Base-by-base conservation (phyloP, 495 filamentous ascomycete species). In the Geopyxis carbonaria region DNA sequence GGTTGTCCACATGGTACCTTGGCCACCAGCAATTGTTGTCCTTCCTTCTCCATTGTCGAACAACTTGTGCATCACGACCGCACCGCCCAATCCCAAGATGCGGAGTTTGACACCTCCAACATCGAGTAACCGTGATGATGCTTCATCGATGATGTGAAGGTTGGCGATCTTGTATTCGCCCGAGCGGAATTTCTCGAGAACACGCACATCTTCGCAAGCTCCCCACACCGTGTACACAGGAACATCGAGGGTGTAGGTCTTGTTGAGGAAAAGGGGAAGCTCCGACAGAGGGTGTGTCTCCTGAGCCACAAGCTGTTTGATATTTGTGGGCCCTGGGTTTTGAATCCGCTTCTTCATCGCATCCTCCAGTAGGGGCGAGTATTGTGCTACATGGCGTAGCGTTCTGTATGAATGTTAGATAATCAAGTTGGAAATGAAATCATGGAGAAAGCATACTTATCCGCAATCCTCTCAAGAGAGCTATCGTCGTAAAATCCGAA, bases 1-100 rank as follows among this genome's bases (percentile, higher is more conserved):
- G 1, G 91, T 99, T 6, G 91, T 95, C 91, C 91, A 99, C 91
- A 99, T 99, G 5, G 91, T 99, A 28, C 91, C 91, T 58, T 95
- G 91, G 18, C 91, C 91, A 52, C 91, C 91, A 18, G 91, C 89
- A 58, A 99, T 95, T 0, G 91, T 95, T 22, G 91, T 99, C 57
- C 85, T 75, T 37, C 91, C 91, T 53, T 99, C 91, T 21, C 91
- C 91, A 50, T 95, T 99, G 57, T 99, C 91, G 56, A 99, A 99
- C 6, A 99, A 73, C 67, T 99, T 99, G 66, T 99, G 91, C 91
- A 99, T 99, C 19, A 99, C 91, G 0, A 99, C 87, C 0, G 91
- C 91, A 48, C 91, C 89, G 38, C 91, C 91, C 34, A 99, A 61
- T 38, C 91, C 91, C 15, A 99, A 70, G 40, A 99, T 67, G 49